A percentile compares a stretch with the other conserved stretches of the same genome.
phyloP scores from a whole-genome alignment of 768 basidiomycete genomes.

The Trametes sanguinea region DNA sequence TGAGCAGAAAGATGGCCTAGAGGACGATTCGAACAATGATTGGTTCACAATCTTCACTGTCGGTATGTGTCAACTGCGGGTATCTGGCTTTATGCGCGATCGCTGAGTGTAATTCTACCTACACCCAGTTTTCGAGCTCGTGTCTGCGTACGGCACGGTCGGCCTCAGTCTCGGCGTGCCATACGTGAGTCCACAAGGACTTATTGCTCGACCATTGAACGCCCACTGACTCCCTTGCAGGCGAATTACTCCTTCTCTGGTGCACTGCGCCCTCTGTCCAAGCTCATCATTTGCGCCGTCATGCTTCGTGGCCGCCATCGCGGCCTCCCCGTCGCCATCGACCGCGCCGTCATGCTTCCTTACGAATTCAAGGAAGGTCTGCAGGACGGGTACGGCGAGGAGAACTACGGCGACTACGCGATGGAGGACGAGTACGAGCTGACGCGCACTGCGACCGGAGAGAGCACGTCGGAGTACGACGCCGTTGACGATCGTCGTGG shows the following conservation, averaged over 20 bases:
- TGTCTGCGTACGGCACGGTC: slow-evolving; percentile 87
- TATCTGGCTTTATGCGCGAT: slow-evolving; percentile 18
- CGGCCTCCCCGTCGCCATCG: slow-evolving; percentile 84
- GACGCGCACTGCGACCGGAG: background rate
- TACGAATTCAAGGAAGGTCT: slow-evolving; percentile 29
- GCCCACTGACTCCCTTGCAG: slow-evolving; percentile 39
- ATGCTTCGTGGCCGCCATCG: slow-evolving; percentile 96
- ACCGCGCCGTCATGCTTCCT: slow-evolving; percentile 83
- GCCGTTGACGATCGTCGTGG: no score
- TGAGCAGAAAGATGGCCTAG: slow-evolving; percentile 57
- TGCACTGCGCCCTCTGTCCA: slow-evolving; percentile 76
- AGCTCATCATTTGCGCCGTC: slow-evolving; percentile 82
- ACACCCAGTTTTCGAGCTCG: slow-evolving; percentile 74
- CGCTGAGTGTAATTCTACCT: background rate
- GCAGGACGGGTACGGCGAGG: slow-evolving; percentile 10
- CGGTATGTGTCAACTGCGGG: slow-evolving; percentile 41
- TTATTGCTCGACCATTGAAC: slow-evolving; percentile 14
- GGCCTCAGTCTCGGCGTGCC: slow-evolving; percentile 89
- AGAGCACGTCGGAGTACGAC: no score
- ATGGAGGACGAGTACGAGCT: background rate
- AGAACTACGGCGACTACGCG: slow-evolving; percentile 9
- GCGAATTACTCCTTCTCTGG: slow-evolving; percentile 82
- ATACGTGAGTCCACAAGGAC: slow-evolving; percentile 49
- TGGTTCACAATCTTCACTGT: slow-evolving; percentile 90
- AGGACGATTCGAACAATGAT: slow-evolving; percentile 48